phyloP scores from a whole-genome alignment of 164 flowering plant genomes.

The Warburgia ugandensis region DNA sequence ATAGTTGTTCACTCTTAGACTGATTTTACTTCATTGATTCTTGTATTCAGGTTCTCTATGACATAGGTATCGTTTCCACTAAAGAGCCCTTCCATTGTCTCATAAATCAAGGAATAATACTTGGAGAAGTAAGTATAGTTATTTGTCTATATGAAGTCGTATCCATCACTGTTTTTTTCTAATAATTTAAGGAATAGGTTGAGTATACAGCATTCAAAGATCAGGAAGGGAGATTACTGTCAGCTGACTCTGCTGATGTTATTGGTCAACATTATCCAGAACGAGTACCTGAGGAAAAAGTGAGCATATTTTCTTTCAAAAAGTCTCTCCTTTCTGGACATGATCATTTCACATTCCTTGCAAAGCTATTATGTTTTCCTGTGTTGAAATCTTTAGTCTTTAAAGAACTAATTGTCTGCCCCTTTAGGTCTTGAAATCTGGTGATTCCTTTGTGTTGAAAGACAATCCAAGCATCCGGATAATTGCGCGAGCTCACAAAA shows the following conservation, averaged over 20 bases:
- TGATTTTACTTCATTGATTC: not conserved
- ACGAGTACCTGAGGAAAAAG: slow-evolving; percentile 69
- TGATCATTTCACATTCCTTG: slow-evolving; percentile 5
- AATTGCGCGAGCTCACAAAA: slow-evolving; percentile 79
- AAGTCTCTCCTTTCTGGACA: not conserved
- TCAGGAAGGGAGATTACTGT: slow-evolving; percentile 51
- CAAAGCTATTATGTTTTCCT: too few relatives aligned
- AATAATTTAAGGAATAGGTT: slow-evolving; percentile 50
- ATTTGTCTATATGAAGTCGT: not conserved
- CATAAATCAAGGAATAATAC: slow-evolving; percentile 95
- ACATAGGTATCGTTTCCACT: slow-evolving; percentile 87
- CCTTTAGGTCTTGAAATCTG: slow-evolving; percentile 67
- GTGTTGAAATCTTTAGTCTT: too few relatives aligned
- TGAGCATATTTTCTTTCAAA: slow-evolving; percentile 17
- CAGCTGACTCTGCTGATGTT: slow-evolving; percentile 49
- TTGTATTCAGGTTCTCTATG: slow-evolving; percentile 79
- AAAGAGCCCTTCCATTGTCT: slow-evolving; percentile 97
- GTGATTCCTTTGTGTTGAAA: slow-evolving; percentile 77
- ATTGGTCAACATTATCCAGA: slow-evolving; percentile 42
- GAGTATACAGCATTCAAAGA: slow-evolving; percentile 69
- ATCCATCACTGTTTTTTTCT: slow-evolving; percentile 12
- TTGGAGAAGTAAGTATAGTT: slow-evolving; percentile 75
- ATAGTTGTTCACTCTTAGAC: not conserved
- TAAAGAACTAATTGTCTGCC: not conserved
- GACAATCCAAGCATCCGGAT: slow-evolving; percentile 66